Evolutionary conservation across 2,329 filamentous ascomycete genomes (phyloP).

Genomic region (Alternaria triticimaculans): DNA sequence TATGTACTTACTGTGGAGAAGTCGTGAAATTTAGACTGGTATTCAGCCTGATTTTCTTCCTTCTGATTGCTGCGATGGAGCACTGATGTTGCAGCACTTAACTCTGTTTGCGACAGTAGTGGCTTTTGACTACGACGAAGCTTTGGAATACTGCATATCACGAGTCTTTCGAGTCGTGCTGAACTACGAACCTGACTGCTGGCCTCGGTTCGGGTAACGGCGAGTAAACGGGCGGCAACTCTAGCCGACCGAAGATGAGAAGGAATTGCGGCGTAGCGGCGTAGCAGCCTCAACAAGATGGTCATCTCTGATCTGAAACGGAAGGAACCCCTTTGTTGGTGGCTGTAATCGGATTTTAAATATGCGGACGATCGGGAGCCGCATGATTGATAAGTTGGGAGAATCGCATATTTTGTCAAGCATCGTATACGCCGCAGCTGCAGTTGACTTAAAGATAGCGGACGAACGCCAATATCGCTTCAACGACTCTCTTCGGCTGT

Average conservation of each 20-base stretch:
- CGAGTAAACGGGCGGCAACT: not conserved
- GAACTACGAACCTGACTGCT: not conserved
- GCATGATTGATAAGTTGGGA: not conserved
- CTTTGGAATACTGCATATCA: not conserved
- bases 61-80: not conserved
- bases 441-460: slow-evolving; percentile 12
- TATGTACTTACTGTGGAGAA: not conserved
- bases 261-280: not conserved
- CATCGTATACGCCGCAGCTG: not conserved
- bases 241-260: not conserved
- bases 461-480: slow-evolving; percentile 56
- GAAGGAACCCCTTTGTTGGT: not conserved
- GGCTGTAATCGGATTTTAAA: not conserved
- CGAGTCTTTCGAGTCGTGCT: not conserved
- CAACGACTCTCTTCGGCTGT: slow-evolving; percentile 61
- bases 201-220: not conserved
- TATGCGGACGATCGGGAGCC: not conserved
- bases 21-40: not conserved
- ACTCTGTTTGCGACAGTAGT: not conserved
- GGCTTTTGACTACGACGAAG: not conserved
- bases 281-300: not conserved
- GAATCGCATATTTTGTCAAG: not conserved
- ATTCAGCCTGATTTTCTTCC: not conserved
- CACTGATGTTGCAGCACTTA: not conserved
- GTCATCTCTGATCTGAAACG: not conserved